Base-by-base conservation (phyloP, 2,329 filamentous ascomycete species). In the Xylaria sp. region DNA sequence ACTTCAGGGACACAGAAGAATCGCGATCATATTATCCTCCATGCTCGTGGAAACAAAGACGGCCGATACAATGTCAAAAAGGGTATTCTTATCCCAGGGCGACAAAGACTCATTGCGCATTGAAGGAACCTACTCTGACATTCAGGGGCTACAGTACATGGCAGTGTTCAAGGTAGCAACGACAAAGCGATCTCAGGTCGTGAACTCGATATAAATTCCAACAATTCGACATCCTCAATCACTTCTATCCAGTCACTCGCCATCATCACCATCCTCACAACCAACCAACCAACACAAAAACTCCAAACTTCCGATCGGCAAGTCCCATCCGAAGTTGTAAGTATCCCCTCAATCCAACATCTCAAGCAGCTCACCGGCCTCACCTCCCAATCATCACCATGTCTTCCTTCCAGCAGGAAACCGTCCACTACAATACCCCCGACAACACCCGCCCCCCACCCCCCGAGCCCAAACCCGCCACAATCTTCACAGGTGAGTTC, bases 401-500 rank as follows among this genome's bases (percentile, higher is more conserved):
- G 37, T 42, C 37, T 11, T 46, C 10, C 13, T 42, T 13, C 37
- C 37, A 42, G 9, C 37, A 42, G 18, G 8, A 9, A 49, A 49
- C 18, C 4, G 2, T 4, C 16, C 48, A 50, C 9, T 10, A 50
- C 10, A 30, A 11, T 19, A 10, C 47, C 34, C 19, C 23, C 49
- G n/a, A 35, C 13, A 52, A 52, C n/a, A 42, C 44, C 5, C 19
- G 34, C 3, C 2, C 3, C 11, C 13, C 47, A 4, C 16, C 11
- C 6, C 10, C 16, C 11, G n/a, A 19, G 35, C 18, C 48, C 23
- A 2, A 30, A 16, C 18, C 9, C 23, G 23, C 23, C 23, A 30
- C 23, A 30, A 34, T 63, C 7, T 60, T 62, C 48, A 68, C 67
- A 49, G 66, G 66, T 51, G 67, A 69, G 53, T 58, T 47, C 51